Evolutionary conservation across 768 basidiomycete genomes (phyloP).

Genomic region (Suillus subluteus): DNA sequence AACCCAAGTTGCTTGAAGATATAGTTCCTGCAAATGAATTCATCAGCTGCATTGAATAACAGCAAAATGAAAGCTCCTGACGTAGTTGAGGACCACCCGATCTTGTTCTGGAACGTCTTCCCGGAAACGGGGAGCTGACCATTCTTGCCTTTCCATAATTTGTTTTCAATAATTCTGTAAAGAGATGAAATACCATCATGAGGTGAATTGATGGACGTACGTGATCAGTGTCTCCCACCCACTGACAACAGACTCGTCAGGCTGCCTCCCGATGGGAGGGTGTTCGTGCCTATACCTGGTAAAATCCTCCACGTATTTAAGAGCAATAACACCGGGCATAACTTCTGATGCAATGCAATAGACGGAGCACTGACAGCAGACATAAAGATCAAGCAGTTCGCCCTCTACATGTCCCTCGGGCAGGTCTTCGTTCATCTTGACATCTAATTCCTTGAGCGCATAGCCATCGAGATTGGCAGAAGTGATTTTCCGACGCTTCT

Average conservation of each 20-base stretch:
- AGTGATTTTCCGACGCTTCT: slow-evolving; percentile 55
- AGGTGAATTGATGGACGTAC: slow-evolving; percentile 45
- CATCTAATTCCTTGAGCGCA: slow-evolving; percentile 30
- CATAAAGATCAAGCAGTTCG: slow-evolving; percentile 72
- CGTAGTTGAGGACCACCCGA: slow-evolving; percentile 69
- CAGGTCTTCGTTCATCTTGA: slow-evolving; percentile 35
- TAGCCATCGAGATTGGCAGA: slow-evolving; percentile 37
- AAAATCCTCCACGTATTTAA: slow-evolving; percentile 64
- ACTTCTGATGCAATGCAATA: slow-evolving; percentile 71
- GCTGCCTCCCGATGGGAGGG: slow-evolving; percentile 57
- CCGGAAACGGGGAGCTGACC: slow-evolving; percentile 59
- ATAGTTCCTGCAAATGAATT: slow-evolving; percentile 32
- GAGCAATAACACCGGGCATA: slow-evolving; percentile 74
- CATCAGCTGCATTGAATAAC: slow-evolving; percentile 16
- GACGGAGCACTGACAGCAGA: slow-evolving; percentile 84
- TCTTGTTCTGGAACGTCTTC: slow-evolving; percentile 58
- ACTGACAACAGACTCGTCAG: slow-evolving; percentile 55
- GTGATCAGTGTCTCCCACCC: slow-evolving; percentile 68
- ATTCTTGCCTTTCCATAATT: slow-evolving; percentile 71
- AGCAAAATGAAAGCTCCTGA: slow-evolving; percentile 38
- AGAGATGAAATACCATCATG: neutral
- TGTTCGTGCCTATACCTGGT: slow-evolving; percentile 60
- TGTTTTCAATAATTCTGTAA: slow-evolving; percentile 72
- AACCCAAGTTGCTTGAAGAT: slow-evolving; percentile 50
- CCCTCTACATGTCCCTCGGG: slow-evolving; percentile 45